Evolutionary conservation across 2,329 filamentous ascomycete genomes (phyloP).

Genomic region (Fusarium heterosporum): DNA sequence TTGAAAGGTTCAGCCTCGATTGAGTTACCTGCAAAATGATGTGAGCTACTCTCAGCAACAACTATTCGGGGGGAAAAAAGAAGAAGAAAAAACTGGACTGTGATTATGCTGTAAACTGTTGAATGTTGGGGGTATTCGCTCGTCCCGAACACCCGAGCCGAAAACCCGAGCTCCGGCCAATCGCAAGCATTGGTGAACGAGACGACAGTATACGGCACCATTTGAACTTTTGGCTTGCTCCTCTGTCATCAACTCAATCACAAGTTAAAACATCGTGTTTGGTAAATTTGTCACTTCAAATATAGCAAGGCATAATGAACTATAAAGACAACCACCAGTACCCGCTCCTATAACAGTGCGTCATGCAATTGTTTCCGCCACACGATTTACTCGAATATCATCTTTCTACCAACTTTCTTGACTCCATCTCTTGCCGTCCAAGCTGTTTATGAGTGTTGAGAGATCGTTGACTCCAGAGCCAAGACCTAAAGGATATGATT

Average conservation of each 20-base stretch:
- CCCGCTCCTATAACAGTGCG: slow-evolving; percentile 3
- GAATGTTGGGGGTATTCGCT: neutral
- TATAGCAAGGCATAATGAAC: slow-evolving; percentile 10
- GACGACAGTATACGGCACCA: neutral
- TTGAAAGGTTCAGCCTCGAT: neutral
- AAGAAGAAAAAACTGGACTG: neutral
- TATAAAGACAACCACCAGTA: slow-evolving; percentile 3
- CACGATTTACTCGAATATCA: neutral
- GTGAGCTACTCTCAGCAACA: neutral
- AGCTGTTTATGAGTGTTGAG: slow-evolving; percentile 33
- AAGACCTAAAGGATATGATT: slow-evolving; percentile 59
- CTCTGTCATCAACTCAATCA: neutral
- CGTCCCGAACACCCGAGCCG: slow-evolving; percentile 42
- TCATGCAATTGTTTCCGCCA: neutral
- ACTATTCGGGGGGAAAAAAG: too few relatives aligned
- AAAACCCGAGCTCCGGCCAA: slow-evolving; percentile 33
- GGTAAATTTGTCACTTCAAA: slow-evolving; percentile 24
- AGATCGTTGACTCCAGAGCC: slow-evolving; percentile 56
- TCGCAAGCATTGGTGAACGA: neutral
- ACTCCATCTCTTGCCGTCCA: neutral
- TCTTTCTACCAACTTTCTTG: neutral
- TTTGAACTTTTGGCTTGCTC: neutral
- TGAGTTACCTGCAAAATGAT: neutral
- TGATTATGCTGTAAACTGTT: neutral
- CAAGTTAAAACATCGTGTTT: neutral